phyloP scores from a whole-genome alignment of 305 asterid genomes.

The Solanum hybrid region DNA sequence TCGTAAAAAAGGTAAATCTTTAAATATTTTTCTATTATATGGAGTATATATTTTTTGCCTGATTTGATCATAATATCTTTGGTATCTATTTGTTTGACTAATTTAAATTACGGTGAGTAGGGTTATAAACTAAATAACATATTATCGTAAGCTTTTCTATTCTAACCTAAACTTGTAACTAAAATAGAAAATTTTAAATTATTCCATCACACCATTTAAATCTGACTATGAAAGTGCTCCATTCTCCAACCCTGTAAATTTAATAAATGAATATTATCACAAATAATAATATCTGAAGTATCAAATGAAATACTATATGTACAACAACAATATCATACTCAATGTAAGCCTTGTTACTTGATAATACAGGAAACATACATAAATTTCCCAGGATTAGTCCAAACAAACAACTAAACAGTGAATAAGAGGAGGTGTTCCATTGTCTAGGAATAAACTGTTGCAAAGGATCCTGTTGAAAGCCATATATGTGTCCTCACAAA shows the following conservation, averaged over 20 bases:
- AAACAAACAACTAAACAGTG: background rate
- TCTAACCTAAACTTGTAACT: background rate
- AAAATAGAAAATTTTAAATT: background rate
- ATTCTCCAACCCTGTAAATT: background rate
- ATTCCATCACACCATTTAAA: background rate
- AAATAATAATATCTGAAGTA: background rate
- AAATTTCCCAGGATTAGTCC: background rate
- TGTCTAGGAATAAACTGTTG: background rate
- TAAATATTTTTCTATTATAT: background rate
- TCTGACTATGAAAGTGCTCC: background rate
- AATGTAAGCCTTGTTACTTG: background rate
- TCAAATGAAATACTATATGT: background rate
- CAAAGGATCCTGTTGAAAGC: background rate
- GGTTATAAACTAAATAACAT: background rate
- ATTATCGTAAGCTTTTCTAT: background rate
- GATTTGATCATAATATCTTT: background rate
- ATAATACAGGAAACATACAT: background rate
- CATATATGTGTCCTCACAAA: background rate
- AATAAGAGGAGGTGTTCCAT: background rate
- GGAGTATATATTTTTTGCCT: too few relatives aligned
- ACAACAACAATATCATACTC: background rate
- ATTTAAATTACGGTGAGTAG: background rate
- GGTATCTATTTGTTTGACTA: background rate
- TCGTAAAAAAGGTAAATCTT: background rate
- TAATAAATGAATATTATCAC: background rate